These are phyloP conservation scores for Zygosaccharomyces bailii DNA, from an alignment of 805 yeast species.

Conservation along the genomic window DNA sequence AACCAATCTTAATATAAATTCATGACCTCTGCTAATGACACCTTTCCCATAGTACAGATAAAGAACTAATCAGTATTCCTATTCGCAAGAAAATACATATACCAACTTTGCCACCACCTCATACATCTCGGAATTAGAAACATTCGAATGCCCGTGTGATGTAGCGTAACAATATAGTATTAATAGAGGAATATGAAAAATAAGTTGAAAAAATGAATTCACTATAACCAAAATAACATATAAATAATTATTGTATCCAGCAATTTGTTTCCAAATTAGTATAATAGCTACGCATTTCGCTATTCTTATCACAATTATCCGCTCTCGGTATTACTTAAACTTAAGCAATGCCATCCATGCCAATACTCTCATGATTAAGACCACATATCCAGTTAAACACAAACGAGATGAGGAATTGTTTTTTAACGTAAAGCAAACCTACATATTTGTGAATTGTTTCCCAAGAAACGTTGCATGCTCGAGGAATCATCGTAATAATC, in stretches of 20 bases:
- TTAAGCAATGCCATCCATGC: conserved; percentile 52
- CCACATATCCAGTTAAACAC: conserved; percentile 54
- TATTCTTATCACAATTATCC: conserved; percentile 56
- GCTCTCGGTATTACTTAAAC: conserved; percentile 46
- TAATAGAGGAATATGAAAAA: conserved; percentile 51
- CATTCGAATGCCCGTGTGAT: conserved; percentile 20
- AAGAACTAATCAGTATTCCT: conserved; percentile 41
- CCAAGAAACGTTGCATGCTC: conserved; percentile 52
- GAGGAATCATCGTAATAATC: conserved; percentile 57
- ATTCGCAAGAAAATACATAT: conserved; percentile 48
- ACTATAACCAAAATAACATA: conserved; percentile 52
- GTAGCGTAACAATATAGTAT: conserved; percentile 46
- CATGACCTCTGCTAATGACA: conserved; percentile 49
- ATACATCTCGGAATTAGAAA: conserved; percentile 28
- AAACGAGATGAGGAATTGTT: conserved; percentile 40
- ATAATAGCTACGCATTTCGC: conserved; percentile 66
- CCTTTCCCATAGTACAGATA: conserved; percentile 28
- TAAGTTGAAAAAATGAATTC: conserved; percentile 49
- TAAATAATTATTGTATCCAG: conserved; percentile 48
- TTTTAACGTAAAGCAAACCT: conserved; percentile 21
- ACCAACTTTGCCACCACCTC: conserved; percentile 47
- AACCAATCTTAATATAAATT: conserved; percentile 45
- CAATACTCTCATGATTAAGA: conserved; percentile 53
- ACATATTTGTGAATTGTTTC: conserved; percentile 40
- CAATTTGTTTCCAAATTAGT: conserved; percentile 53